Conservation (phyloP, 2,329 filamentous ascomycete species). For the Macrophomina tecta region DNA sequence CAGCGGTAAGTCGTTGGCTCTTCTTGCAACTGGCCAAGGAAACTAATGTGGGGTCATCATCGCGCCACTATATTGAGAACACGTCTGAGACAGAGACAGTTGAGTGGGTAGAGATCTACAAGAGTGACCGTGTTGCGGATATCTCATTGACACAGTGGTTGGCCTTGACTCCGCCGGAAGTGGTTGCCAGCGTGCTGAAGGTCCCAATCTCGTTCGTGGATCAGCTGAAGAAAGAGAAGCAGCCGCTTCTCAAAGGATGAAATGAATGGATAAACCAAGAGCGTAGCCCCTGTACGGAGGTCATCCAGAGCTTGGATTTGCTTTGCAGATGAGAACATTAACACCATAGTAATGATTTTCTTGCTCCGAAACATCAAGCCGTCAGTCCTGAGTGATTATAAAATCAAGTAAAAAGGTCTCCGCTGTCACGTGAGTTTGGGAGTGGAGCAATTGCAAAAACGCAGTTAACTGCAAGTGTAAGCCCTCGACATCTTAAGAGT, state of each 20-base stretch:
- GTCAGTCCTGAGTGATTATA: too few relatives aligned
- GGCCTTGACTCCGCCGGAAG: constrained; percentile 67
- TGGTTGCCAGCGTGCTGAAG: constrained; percentile 66
- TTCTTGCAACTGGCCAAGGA: background rate
- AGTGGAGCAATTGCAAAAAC: too few relatives aligned
- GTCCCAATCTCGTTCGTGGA: constrained; percentile 63
- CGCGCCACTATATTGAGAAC: constrained; percentile 72
- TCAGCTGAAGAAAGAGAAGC: constrained; percentile 68
- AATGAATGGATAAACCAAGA: too few relatives aligned
- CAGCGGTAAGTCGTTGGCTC: constrained; percentile 48
- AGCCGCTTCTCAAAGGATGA: constrained; percentile 54
- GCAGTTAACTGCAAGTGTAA: too few relatives aligned
- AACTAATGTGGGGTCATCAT: background rate
- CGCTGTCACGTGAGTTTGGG: too few relatives aligned
- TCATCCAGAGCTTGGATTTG: too few relatives aligned
- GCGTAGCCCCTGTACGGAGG: too few relatives aligned
- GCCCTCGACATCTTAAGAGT: too few relatives aligned
- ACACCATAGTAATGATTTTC: too few relatives aligned
- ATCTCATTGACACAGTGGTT: constrained; percentile 73
- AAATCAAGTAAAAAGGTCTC: too few relatives aligned
- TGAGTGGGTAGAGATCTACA: constrained; percentile 73
- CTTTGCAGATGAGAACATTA: too few relatives aligned
- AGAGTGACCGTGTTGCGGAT: constrained; percentile 69
- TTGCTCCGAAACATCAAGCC: too few relatives aligned
- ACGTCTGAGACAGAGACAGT: constrained; percentile 67